phyloP scores from a whole-genome alignment of 108 stramenopile species.

The Chaetoceros muelleri region DNA sequence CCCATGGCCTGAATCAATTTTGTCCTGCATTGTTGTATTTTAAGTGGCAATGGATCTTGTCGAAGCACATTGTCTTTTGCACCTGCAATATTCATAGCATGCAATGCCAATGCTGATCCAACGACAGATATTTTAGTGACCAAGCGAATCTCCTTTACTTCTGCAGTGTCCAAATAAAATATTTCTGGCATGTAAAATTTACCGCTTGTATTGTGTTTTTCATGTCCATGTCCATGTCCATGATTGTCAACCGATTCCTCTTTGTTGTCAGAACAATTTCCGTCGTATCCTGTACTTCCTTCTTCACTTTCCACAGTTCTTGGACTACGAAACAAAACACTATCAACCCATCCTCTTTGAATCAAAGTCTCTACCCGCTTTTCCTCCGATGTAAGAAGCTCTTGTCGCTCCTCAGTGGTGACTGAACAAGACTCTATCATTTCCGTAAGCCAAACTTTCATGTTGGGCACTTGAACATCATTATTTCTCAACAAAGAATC shows the following conservation, averaged over 20 bases:
- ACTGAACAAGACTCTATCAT: not conserved
- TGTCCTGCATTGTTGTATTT: not conserved
- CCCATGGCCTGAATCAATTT: conserved; percentile 11
- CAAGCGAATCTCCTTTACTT: conserved; percentile 25
- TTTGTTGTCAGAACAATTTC: not conserved
- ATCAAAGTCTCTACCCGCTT: conserved; percentile 1
- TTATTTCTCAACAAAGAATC: not conserved
- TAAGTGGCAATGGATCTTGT: not conserved
- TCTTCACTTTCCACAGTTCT: not conserved
- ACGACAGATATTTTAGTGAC: conserved; percentile 38
- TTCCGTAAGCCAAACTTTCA: not conserved
- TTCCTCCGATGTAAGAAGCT: too few species aligned
- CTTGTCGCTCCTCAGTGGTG: not conserved
- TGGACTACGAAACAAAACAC: conserved; percentile 27
- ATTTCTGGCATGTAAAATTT: conserved; percentile 39
- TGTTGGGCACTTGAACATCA: too few species aligned
- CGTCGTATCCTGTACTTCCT: not conserved
- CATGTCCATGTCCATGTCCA: too few species aligned
- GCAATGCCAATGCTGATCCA: conserved; percentile 44
- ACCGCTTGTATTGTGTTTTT: conserved; percentile 10
- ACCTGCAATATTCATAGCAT: conserved; percentile 28
- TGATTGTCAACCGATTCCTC: too few species aligned
- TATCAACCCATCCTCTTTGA: conserved; percentile 34
- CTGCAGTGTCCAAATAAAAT: conserved; percentile 24
- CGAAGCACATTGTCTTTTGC: not conserved